Evolutionary conservation across 768 basidiomycete species (phyloP).

Genomic region (Tricholoma matsutake): DNA sequence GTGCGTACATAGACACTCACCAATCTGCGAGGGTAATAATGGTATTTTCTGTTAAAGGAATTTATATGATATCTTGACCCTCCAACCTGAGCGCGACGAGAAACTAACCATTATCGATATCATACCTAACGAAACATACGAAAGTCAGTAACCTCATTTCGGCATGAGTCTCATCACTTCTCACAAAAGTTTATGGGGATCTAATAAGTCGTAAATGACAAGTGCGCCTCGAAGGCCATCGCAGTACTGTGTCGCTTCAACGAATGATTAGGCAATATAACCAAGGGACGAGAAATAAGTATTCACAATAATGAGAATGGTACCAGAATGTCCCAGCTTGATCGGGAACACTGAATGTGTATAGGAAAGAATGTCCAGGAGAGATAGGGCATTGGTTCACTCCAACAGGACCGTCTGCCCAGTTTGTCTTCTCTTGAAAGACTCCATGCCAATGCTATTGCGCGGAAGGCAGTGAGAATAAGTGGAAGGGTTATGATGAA

Average conservation of each 20-base stretch:
- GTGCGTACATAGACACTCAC: background rate
- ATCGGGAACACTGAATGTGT: constrained; percentile 1
- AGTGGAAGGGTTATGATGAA: background rate
- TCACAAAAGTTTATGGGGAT: background rate
- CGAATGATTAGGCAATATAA: background rate
- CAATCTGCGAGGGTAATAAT: constrained; percentile 5
- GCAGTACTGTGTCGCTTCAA: constrained; percentile 1
- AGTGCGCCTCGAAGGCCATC: constrained; percentile 3
- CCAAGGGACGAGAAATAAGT: background rate
- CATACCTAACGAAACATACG: background rate
- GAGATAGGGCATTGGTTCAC: constrained; percentile 1
- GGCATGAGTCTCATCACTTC: background rate
- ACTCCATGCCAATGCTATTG: constrained; percentile 3
- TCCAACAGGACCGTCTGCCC: constrained; percentile 3
- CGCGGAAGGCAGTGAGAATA: too few relatives aligned
- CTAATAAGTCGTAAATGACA: constrained; percentile 1
- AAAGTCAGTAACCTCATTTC: background rate
- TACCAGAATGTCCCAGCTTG: constrained; percentile 8
- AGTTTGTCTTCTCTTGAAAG: constrained; percentile 1
- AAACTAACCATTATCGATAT: constrained; percentile 1
- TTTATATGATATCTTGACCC: background rate
- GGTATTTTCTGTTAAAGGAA: background rate
- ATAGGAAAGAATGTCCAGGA: constrained; percentile 1
- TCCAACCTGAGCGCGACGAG: background rate
- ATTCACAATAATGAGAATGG: constrained; percentile 3